Conservation (phyloP, 768 basidiomycete species). For the Suillus placidus region DNA sequence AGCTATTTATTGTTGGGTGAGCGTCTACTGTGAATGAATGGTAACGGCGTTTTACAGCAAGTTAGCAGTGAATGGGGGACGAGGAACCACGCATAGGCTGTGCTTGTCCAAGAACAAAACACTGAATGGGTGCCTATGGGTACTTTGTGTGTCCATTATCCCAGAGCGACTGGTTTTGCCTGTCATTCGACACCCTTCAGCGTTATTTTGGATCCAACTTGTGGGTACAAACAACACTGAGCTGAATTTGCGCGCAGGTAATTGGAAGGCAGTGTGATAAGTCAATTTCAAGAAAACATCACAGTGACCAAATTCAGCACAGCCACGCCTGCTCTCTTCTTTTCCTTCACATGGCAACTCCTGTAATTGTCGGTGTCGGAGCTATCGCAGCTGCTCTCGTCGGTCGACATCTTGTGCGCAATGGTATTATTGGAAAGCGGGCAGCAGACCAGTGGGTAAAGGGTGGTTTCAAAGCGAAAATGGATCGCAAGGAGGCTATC, state of each 20-base stretch:
- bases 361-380: constrained; percentile 74
- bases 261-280: neutral
- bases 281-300: neutral
- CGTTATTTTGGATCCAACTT: neutral
- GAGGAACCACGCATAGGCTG: neutral
- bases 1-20: constrained; percentile 11
- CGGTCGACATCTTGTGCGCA: constrained; percentile 70
- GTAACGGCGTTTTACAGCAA: constrained; percentile 6
- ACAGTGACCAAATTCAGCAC: neutral
- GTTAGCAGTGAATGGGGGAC: neutral
- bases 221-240: neutral
- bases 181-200: neutral
- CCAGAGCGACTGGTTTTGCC: neutral
- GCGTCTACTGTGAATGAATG: constrained; percentile 8
- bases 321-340: constrained; percentile 4
- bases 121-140: no score
- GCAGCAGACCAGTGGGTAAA: constrained; percentile 83
- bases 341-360: constrained; percentile 65
- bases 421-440: constrained; percentile 59
- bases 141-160: neutral
- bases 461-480: constrained; percentile 94
- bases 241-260: neutral
- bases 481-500: constrained; percentile 94
- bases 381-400: constrained; percentile 77
- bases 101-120: neutral